Base-by-base conservation (phyloP, 148 eudicot genomes). In the Persicaria maculosa region DNA sequence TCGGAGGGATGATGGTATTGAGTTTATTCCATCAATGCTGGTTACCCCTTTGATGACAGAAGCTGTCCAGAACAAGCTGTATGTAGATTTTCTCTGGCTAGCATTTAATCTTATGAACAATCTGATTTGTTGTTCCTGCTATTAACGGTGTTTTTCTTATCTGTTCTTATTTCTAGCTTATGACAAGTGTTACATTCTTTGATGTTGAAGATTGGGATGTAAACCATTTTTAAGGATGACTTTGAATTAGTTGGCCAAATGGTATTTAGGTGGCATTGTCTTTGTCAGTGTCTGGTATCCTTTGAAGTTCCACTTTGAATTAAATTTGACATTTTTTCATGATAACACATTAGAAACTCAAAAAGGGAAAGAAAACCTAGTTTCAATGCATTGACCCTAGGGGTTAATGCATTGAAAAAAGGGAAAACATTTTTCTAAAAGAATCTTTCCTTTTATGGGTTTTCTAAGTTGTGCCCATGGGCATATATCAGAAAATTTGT, bases 51-150 rank as follows among this genome's bases (percentile, higher is more conserved):
- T 59, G 67, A 59, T 25, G 67, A 59, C 25, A 46, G 5, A 36
- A 40, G 70, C 46, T 65, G 70, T 65, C 19, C 70, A 65, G 75
- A 77, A 79, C 20, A 81, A 84, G 57, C 78, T 92, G 96, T 87
- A 84, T 81, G 90, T 4, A 22, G 10, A 22, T 50, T 76, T 44
- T 36, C 31, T 53, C 64, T 40, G 48, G 57, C 62, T 54, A 16
- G 7, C 14, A 17, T 0, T 43, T 11, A 11, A 36, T 64, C 45
- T 64, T 64, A 17, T 12, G 68, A 7, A 10, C 7, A 2, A 36
- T 62, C 68, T 31, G 22, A 59, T 9, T n/a, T 6, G 62, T 8
- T 4, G 22, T 16, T 54, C 22, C 4, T 54, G 59, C 20, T 54
- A 54, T 54, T 15, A 16, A 31, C 40, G n/a, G n/a, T 6, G 19